Evolutionary conservation across 192 early-diverging fungal genomes (phyloP).

Genomic region (Umbelopsis vinacea): DNA sequence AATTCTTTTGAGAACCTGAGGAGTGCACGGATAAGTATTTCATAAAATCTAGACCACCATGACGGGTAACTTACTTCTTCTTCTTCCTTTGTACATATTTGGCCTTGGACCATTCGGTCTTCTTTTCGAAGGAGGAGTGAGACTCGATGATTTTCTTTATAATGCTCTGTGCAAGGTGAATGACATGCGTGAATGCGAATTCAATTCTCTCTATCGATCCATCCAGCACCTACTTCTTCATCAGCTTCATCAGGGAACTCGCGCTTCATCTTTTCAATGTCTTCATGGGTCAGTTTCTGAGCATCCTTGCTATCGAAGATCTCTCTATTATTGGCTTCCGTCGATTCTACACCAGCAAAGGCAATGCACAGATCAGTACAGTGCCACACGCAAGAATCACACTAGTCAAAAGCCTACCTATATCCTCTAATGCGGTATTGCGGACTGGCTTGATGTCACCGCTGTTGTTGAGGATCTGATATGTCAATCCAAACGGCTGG

Average conservation of each 20-base stretch:
- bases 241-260: slow-evolving; percentile 66
- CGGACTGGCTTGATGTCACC: slow-evolving; percentile 47
- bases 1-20: slow-evolving; percentile 82
- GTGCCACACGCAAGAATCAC: too few relatives aligned
- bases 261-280: slow-evolving; percentile 84
- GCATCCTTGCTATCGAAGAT: slow-evolving; percentile 74
- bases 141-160: slow-evolving; percentile 82
- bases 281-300: slow-evolving; percentile 79
- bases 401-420: too few relatives aligned
- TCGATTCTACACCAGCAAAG: slow-evolving; percentile 58
- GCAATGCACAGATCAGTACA: neutral
- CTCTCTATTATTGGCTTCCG: slow-evolving; percentile 80
- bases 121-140: slow-evolving; percentile 85
- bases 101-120: slow-evolving; percentile 94
- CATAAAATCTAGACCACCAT: neutral
- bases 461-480: slow-evolving; percentile 75
- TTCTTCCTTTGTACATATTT: slow-evolving; percentile 93
- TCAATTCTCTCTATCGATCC: neutral
- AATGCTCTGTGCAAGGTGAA: slow-evolving; percentile 55
- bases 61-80: slow-evolving; percentile 62
- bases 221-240: neutral
- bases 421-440: slow-evolving; percentile 37
- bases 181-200: neutral
- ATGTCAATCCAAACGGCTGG: slow-evolving; percentile 78
- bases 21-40: neutral